These are phyloP conservation scores for Rhynchospora pubera DNA, from an alignment of 176 grass and related monocot genomes.

Conservation along the genomic window DNA sequence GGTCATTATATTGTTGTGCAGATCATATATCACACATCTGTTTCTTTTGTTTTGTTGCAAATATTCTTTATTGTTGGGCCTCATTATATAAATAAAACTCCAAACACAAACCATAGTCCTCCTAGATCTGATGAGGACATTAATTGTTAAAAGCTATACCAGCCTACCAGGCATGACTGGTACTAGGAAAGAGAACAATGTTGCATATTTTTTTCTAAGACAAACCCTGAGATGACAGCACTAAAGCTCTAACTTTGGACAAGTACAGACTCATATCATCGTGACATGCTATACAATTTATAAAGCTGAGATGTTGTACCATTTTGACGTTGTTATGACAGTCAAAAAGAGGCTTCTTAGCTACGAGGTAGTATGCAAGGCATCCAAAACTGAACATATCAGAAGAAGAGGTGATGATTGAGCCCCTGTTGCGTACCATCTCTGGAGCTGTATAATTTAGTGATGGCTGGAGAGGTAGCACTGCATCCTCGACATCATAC, in stretches of 20 bases:
- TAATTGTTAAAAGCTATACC: neutral
- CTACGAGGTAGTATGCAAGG: constrained; percentile 82
- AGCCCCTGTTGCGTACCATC: constrained; percentile 70
- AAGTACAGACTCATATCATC: constrained; percentile 12
- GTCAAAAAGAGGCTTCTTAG: constrained; percentile 75
- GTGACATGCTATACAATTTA: neutral
- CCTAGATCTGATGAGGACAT: neutral
- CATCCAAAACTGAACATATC: constrained; percentile 98
- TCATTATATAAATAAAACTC: neutral
- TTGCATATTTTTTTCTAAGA: neutral
- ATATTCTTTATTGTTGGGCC: neutral
- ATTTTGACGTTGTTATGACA: constrained; percentile 99
- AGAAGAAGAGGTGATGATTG: constrained; percentile 54
- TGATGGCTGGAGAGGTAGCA: constrained; percentile 86
- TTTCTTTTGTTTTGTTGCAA: neutral
- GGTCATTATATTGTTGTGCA: neutral
- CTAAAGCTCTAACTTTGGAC: neutral
- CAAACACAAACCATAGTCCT: neutral
- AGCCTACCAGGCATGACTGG: no score
- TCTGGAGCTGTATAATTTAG: constrained; percentile 96
- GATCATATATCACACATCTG: neutral
- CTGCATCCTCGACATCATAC: constrained; percentile 89
- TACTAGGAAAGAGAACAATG: constrained; percentile 3
- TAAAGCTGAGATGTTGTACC: constrained; percentile 31
- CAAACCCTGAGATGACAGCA: neutral